Base-by-base conservation (phyloP, 345 rosid genomes). In the Noccaea caerulescens region DNA sequence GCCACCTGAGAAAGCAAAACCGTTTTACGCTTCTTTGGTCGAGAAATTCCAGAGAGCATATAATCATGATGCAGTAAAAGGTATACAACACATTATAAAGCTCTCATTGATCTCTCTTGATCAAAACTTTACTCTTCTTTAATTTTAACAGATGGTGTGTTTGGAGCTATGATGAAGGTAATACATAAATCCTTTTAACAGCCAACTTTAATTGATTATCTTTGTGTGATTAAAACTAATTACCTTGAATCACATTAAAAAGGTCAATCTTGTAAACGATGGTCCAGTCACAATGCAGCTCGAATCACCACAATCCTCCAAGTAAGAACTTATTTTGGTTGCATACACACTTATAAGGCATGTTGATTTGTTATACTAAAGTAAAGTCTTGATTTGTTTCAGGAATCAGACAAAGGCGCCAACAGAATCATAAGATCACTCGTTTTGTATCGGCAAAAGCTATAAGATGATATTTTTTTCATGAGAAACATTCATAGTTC, bases 241-340 rank as follows among this genome's bases (percentile, higher is more conserved):
- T 30, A 23, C 53, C 25, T 60, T 12, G 3, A 10, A 14, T 42
- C 23, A 10, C 47, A 36, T 79, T 14, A 54, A 68, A 16, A 71
- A 92, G 96, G 96, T 93, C 52, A 91, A 77, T 80, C 78, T 89
- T 57, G 88, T 82, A 39, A 93, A 93, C 46, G 97, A 91, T 50
- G 98, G 98, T 32, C 98, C 96, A 32, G 94, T 89, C 10, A 93
- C 97, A 1, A 86, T 93, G 94, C 98, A 91, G 75, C 83, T 89
- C 1, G 94, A 93, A 10, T 91, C 97, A 47, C 54, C 78, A 1
- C 88, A 82, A 75, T 52, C 89, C n/a, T 79, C 89, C 45, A 86
- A 80, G 97, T 90, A 69, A 85, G 88, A 10, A 44, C 53, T 32
- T 3, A 52, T 37, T 11, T 25, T 74, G 12, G 36, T 10, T 66